Conservation (phyloP, 257 asterid genomes). For the Osmanthus fragrans region DNA sequence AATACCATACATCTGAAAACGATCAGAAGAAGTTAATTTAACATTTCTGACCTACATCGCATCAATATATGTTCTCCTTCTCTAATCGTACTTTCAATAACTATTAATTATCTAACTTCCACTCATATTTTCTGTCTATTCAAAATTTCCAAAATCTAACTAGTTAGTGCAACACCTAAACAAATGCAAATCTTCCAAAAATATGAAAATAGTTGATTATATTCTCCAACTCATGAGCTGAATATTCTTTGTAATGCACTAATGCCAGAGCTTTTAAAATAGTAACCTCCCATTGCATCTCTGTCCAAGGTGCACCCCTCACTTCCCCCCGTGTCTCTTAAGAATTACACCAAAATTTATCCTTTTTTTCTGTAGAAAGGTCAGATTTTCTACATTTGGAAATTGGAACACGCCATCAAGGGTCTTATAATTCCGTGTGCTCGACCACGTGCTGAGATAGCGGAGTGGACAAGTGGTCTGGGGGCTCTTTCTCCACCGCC, state of each 20-base stretch:
- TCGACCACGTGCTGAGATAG: constrained; percentile 7
- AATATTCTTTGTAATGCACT: background rate
- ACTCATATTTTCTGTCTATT: no score
- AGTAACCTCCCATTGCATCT: background rate
- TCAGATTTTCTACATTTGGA: background rate
- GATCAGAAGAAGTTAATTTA: no score
- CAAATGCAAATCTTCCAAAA: no score
- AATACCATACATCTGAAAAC: no score
- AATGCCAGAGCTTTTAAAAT: background rate
- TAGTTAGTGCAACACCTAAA: no score
- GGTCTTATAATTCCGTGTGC: background rate
- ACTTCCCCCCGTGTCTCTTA: background rate
- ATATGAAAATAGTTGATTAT: no score
- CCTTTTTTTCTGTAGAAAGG: background rate
- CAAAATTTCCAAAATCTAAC: no score
- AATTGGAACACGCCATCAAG: background rate
- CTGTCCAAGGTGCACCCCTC: no score
- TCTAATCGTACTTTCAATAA: no score
- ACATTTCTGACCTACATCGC: no score
- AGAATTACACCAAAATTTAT: background rate
- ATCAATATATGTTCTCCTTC: no score
- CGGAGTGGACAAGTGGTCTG: constrained; percentile 26
- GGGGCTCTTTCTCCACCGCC: constrained; percentile 21
- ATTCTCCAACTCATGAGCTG: background rate
- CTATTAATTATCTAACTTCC: no score